Evolutionary conservation across 768 basidiomycete species (phyloP), one percentile per base, ranked within the genome.

Genomic region (Galerina sulciceps): DNA sequence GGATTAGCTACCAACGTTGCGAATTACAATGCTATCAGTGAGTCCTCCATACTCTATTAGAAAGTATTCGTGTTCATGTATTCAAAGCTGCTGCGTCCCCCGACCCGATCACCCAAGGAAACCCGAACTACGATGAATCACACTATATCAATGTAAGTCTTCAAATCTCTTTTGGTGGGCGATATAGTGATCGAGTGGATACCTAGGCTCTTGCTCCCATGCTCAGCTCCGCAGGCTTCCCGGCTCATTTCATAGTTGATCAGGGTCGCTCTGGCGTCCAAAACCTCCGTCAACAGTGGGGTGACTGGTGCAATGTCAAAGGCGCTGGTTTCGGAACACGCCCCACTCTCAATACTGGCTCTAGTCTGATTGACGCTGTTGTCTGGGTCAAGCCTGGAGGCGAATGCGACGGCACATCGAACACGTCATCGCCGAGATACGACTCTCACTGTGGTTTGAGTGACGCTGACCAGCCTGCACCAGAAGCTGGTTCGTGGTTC

Each of bases 381-480:
- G 84, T 85, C 59, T 87, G 85, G 85, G 79, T 85, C 63, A 88
- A 88, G 76, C 85, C 86, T 38, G 85, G 85, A 79, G 85, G 86
- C 65, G 85, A 87, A 73, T 84, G 79, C 61, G 86, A 87, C 65
- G 85, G 86, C 65, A 87, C 86, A 35, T 79, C 75, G 59, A 79
- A 87, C 77, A 78, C 75, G 47, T 81, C 82, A 14, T 73, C 85
- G 20, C 66, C 77, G 13, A 80, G 85, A 49, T 86, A 76, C 69
- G 85, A 87, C 63, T 68, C 74, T 20, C 77, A 81, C 63, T 85
- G 85, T 65, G 76, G 75, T 50, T 71, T 67, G 58, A 82, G 83
- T 53, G 85, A 86, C 67, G 83, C 85, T 51, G 69, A 72, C 41
- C 75, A 78, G 59, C 82, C 82, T 49, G 83, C 86, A 10, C 86